Evolutionary conservation across 345 rosid species (phyloP).

Genomic region (Brassica rapa): DNA sequence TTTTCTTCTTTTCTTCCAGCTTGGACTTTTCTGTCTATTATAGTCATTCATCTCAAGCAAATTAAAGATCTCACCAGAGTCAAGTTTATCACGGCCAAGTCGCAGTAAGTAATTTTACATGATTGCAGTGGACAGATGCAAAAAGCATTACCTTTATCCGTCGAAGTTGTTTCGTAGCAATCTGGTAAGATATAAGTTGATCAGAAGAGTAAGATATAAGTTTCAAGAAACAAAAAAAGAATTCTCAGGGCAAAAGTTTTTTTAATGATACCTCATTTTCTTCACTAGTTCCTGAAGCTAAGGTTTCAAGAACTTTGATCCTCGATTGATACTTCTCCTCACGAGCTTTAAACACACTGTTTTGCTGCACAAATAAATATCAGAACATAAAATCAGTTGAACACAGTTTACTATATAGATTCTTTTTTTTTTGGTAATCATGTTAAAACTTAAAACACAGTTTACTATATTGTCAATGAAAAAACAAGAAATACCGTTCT

Average conservation of each 20-base stretch:
- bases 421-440: no score
- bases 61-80: slow-evolving; percentile 13
- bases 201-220: slow-evolving; percentile 17
- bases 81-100: not conserved
- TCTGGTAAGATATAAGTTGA: slow-evolving; percentile 47
- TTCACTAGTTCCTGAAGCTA: slow-evolving; percentile 72
- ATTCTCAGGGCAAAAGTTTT: not conserved
- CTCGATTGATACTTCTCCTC: slow-evolving; percentile 91
- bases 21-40: slow-evolving; percentile 52
- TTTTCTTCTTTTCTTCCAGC: slow-evolving; percentile 47
- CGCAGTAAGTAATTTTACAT: not conserved
- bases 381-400: slow-evolving; percentile 6
- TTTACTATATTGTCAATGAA: not conserved
- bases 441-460: no score
- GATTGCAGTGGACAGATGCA: slow-evolving; percentile 2
- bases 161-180: slow-evolving; percentile 52
- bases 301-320: slow-evolving; percentile 85
- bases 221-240: slow-evolving; percentile 10
- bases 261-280: slow-evolving; percentile 60
- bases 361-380: slow-evolving; percentile 62
- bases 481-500: slow-evolving; percentile 60
- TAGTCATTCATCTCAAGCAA: slow-evolving; percentile 28
- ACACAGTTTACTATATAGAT: not conserved
- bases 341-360: slow-evolving; percentile 79
- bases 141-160: slow-evolving; percentile 51